These are phyloP conservation scores for Didymella keratinophila DNA, from an alignment of 2,329 filamentous ascomycete genomes.

Conservation along the genomic window DNA sequence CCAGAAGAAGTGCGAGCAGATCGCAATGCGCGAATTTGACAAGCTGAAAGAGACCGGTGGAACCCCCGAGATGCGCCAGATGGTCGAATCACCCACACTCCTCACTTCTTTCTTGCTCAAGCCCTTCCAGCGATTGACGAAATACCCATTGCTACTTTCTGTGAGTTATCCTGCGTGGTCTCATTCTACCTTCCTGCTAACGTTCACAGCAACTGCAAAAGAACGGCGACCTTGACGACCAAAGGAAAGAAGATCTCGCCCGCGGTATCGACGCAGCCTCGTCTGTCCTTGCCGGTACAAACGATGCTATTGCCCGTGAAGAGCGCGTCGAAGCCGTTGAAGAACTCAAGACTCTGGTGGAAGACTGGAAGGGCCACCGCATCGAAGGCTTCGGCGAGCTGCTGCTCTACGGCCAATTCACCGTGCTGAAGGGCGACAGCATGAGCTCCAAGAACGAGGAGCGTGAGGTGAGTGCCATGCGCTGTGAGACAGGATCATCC, in stretches of 20 bases:
- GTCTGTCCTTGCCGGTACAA: constrained; percentile 81
- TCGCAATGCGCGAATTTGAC: constrained; percentile 85
- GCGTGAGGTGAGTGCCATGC: constrained; percentile 73
- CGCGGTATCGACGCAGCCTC: constrained; percentile 83
- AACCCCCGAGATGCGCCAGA: constrained; percentile 67
- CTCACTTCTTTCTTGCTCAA: constrained; percentile 93
- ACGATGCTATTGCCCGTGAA: constrained; percentile 89
- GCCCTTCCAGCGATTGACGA: constrained; percentile 93
- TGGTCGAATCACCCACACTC: constrained; percentile 86
- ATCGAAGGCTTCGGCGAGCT: constrained; percentile 92
- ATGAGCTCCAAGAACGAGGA: constrained; percentile 82
- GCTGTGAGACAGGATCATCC: not conserved
- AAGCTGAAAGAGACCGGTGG: constrained; percentile 80
- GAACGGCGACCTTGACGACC: constrained; percentile 76
- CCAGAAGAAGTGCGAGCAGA: constrained; percentile 85
- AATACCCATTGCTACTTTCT: constrained; percentile 90
- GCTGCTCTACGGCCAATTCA: constrained; percentile 87
- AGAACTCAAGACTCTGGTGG: constrained; percentile 82
- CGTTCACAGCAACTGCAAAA: constrained; percentile 77
- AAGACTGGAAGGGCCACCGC: constrained; percentile 95
- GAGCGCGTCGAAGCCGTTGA: constrained; percentile 82
- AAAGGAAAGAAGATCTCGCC: constrained; percentile 74
- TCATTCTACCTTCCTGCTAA: constrained; percentile 11
- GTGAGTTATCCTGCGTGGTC: constrained; percentile 55
- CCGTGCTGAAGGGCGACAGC: constrained; percentile 81